Percentiles rank a stretch among this genome's conserved stretches.
Conservation (phyloP, 148 eudicot genomes). For the Amaranthus cruentus region DNA sequence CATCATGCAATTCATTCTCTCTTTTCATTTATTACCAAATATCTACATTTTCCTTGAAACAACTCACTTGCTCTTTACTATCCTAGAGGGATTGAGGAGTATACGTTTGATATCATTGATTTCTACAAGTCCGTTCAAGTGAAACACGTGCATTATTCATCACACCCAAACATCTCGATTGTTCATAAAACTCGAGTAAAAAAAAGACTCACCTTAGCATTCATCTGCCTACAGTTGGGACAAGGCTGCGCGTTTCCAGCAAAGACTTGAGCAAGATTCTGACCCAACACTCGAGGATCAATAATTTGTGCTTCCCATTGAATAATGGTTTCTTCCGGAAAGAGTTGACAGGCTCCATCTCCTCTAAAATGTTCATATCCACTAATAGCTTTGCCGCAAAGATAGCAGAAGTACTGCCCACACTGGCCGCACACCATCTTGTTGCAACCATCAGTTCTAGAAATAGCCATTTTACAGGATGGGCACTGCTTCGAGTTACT, state of each 20-base stretch:
- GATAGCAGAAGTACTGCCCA: constrained; percentile 75
- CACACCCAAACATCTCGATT: too few species aligned
- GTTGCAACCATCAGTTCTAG: constrained; percentile 87
- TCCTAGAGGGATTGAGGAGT: too few species aligned
- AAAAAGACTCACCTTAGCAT: constrained; percentile 54
- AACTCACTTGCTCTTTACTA: too few species aligned
- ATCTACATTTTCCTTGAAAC: too few species aligned
- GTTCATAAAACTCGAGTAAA: background rate
- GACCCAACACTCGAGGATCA: constrained; percentile 49
- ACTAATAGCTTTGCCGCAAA: constrained; percentile 60
- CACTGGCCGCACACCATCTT: constrained; percentile 80
- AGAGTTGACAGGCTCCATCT: constrained; percentile 65
- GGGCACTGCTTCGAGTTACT: constrained; percentile 86
- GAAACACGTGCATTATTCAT: too few species aligned
- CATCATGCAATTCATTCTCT: too few species aligned
- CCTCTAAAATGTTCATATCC: constrained; percentile 90
- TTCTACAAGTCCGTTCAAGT: too few species aligned
- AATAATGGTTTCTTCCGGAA: constrained; percentile 51
- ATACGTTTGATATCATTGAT: too few species aligned
- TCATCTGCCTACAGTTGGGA: constrained; percentile 66
- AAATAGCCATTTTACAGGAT: constrained; percentile 88
- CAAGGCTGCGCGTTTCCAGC: constrained; percentile 46
- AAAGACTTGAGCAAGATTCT: constrained; percentile 43
- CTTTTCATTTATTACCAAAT: too few species aligned
- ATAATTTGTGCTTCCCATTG: constrained; percentile 62